Evolutionary conservation across 768 basidiomycete species (phyloP).

Genomic region (Cyclocybe aegerita): DNA sequence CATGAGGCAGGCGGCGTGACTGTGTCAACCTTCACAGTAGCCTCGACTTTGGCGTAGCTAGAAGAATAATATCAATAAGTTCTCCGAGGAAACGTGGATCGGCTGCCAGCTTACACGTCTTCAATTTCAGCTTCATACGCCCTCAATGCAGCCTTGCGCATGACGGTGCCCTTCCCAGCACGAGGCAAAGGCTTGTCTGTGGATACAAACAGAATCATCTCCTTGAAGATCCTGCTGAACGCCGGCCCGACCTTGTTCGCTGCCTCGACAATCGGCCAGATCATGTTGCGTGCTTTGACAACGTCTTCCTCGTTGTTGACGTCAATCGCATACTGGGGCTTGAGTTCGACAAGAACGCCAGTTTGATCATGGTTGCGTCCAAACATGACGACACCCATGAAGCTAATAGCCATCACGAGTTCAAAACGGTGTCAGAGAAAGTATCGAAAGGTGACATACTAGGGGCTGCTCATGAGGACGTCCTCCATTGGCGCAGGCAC

Average conservation of each 20-base stretch:
- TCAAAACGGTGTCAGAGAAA: not conserved
- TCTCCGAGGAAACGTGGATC: not conserved
- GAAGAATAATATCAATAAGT: not conserved
- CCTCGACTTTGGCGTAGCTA: slow-evolving; percentile 18
- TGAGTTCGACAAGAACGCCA: slow-evolving; percentile 29
- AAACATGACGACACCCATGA: slow-evolving; percentile 38
- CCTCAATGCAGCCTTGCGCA: slow-evolving; percentile 35
- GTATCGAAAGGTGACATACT: no score
- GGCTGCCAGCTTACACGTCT: slow-evolving; percentile 31
- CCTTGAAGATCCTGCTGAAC: slow-evolving; percentile 44
- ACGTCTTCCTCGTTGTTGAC: slow-evolving; percentile 15
- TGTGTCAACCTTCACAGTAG: slow-evolving; percentile 7
- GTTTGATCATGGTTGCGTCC: slow-evolving; percentile 33
- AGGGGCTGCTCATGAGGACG: not conserved
- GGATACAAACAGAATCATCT: slow-evolving; percentile 46
- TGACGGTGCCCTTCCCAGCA: slow-evolving; percentile 44
- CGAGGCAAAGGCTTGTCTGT: slow-evolving; percentile 39
- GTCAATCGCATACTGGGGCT: slow-evolving; percentile 20
- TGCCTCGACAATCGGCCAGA: slow-evolving; percentile 40
- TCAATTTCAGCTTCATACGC: slow-evolving; percentile 42
- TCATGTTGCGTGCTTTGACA: slow-evolving; percentile 26
- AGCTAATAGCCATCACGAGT: not conserved
- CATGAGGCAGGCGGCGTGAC: slow-evolving; percentile 15
- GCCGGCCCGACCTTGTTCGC: slow-evolving; percentile 38
- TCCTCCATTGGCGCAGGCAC: slow-evolving; percentile 32